Conservation (phyloP, 768 basidiomycete genomes). For the Podaxis sp. region DNA sequence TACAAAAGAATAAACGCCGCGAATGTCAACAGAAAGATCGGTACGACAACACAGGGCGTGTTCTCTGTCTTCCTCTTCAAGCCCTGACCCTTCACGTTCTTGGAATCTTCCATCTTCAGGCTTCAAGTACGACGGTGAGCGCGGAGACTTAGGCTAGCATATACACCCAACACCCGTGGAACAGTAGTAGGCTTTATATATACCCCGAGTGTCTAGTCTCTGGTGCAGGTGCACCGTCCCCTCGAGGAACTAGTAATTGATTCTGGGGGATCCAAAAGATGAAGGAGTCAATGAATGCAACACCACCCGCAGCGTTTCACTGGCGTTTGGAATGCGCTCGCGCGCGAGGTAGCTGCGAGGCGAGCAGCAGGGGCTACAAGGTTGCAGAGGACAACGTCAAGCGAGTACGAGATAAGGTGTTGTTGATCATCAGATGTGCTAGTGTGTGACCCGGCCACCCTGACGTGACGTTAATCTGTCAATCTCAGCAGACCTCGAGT, state of each 20-base stretch:
- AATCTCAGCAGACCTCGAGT: too few species aligned
- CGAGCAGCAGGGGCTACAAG: neutral
- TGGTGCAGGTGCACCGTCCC: neutral
- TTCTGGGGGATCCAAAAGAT: neutral
- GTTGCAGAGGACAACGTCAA: neutral
- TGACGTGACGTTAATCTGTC: neutral
- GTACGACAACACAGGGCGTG: neutral
- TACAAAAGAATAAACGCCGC: slow-evolving; percentile 7
- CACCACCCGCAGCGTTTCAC: neutral
- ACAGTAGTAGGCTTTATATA: neutral
- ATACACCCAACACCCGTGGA: neutral
- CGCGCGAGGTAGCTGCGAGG: neutral
- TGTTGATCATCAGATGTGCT: too few species aligned
- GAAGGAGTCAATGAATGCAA: neutral
- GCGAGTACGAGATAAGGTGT: too few species aligned
- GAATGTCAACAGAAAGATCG: neutral
- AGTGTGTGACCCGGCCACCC: neutral
- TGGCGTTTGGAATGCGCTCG: neutral
- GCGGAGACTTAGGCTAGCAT: neutral
- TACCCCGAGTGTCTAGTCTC: neutral
- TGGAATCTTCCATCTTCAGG: neutral
- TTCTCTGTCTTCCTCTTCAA: neutral
- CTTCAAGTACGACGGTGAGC: neutral
- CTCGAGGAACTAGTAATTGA: neutral
- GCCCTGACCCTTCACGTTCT: neutral